A percentile compares a stretch with the other conserved stretches of the same genome.
phyloP scores from a whole-genome alignment of 1,139 yeast genomes.

The Nakaseomyces delphensis region DNA sequence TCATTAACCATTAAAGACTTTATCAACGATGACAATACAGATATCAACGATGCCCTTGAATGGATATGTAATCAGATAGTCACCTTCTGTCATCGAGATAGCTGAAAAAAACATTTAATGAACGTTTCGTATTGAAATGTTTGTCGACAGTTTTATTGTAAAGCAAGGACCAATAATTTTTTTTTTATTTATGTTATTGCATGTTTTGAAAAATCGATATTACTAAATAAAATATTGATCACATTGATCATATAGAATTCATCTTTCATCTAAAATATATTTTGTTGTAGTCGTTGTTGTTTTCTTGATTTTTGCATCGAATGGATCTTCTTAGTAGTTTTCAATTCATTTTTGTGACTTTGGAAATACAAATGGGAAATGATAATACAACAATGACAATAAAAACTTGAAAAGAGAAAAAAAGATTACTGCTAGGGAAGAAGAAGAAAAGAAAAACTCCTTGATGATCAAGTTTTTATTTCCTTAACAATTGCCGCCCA shows the following conservation, averaged over 20 bases:
- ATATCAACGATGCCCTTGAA: conserved; percentile 23
- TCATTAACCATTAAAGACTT: conserved; percentile 23
- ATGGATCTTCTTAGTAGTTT: background rate
- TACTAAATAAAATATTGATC: too few species aligned
- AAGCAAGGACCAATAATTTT: too few species aligned
- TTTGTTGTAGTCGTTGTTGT: too few species aligned
- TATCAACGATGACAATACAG: conserved; percentile 23
- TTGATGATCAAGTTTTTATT: too few species aligned
- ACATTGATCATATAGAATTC: too few species aligned
- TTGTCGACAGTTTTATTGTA: background rate
- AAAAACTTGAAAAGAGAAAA: background rate
- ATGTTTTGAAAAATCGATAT: too few species aligned
- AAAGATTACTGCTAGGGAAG: background rate
- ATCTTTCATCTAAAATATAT: too few species aligned
- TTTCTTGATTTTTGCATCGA: too few species aligned
- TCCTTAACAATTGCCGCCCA: too few species aligned
- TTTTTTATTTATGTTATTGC: too few species aligned
- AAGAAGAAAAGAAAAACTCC: too few species aligned
- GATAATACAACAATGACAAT: background rate
- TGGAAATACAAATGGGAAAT: too few species aligned
- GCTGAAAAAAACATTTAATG: background rate
- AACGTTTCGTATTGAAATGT: background rate
- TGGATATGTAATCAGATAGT: conserved; percentile 27
- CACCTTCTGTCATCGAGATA: background rate
- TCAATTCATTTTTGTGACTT: background rate